Conservation (phyloP, 1,139 yeast genomes). For the Trichomonascaceae sp. region DNA sequence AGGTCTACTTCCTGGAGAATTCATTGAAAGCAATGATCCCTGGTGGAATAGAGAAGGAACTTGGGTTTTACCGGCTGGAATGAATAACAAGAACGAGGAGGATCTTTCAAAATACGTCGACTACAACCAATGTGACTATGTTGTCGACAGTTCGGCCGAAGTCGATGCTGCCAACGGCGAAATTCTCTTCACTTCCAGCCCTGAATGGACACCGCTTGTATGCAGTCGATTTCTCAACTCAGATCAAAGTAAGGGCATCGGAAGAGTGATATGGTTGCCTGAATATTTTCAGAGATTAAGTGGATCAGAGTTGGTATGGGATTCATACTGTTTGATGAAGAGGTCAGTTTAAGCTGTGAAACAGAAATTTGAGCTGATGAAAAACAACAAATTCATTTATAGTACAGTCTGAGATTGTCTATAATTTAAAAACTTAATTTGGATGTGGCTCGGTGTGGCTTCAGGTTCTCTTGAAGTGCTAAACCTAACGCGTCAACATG, state of each 20-base stretch:
- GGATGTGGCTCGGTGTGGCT: too few relatives aligned
- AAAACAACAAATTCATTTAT: background rate
- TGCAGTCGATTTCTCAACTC: conserved; percentile 36
- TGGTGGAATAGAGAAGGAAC: conserved; percentile 29
- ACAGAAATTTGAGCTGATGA: too few relatives aligned
- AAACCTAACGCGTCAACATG: conserved; percentile 25
- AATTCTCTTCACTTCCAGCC: conserved; percentile 17
- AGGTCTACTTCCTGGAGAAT: conserved; percentile 87
- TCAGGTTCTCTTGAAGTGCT: too few relatives aligned
- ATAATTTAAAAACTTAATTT: background rate
- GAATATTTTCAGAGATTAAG: conserved; percentile 19
- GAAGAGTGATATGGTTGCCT: conserved; percentile 38
- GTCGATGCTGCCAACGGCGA: conserved; percentile 26
- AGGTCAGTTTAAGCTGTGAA: background rate
- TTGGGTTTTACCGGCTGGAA: conserved; percentile 48
- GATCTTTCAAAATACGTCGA: conserved; percentile 26
- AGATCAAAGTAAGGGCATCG: conserved; percentile 35
- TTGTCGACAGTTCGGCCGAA: conserved; percentile 31
- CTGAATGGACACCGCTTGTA: conserved; percentile 31
- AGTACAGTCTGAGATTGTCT: background rate
- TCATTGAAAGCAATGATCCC: conserved; percentile 41
- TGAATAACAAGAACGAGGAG: conserved; percentile 65
- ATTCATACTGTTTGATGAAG: conserved; percentile 28
- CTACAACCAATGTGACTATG: conserved; percentile 29
- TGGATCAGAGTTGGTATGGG: conserved; percentile 22